phyloP scores from a whole-genome alignment of 805 yeast genomes.

The Yarrowia alimentaria region DNA sequence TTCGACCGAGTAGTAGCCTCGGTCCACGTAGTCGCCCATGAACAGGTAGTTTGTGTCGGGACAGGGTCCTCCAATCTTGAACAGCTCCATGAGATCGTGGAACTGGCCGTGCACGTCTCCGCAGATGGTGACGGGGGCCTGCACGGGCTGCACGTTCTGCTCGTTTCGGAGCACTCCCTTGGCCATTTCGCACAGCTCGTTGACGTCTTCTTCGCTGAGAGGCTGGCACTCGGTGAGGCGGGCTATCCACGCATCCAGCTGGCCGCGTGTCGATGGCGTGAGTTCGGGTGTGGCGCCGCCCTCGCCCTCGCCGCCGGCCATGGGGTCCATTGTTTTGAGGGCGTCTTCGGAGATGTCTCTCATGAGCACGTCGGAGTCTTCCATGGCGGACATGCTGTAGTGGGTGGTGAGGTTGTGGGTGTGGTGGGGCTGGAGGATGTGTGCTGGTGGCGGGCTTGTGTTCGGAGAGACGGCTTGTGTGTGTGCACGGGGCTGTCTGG shows the following conservation, averaged over 20 bases:
- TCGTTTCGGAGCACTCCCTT: conserved; percentile 86
- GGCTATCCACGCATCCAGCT: conserved; percentile 88
- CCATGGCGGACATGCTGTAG: conserved; percentile 39
- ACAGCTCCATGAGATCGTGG: conserved; percentile 91
- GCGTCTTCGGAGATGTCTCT: conserved; percentile 46
- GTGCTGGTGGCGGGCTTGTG: not conserved
- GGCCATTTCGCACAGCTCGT: conserved; percentile 82
- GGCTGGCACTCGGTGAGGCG: conserved; percentile 79
- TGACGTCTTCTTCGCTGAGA: conserved; percentile 77
- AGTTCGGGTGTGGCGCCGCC: conserved; percentile 58
- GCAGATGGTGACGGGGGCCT: conserved; percentile 93
- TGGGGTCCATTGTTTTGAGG: conserved; percentile 37
- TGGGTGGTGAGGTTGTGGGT: not conserved
- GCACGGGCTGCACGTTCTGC: conserved; percentile 92
- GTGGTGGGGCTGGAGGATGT: not conserved
- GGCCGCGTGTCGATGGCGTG: conserved; percentile 52
- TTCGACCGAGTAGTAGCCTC: conserved; percentile 87
- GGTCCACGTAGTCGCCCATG: conserved; percentile 88
- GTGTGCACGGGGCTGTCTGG: not conserved
- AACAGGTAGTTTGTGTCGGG: conserved; percentile 90
- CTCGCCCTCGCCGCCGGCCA: conserved; percentile 28
- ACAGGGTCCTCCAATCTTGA: conserved; percentile 93
- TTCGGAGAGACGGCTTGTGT: no score
- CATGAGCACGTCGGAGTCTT: conserved; percentile 44
- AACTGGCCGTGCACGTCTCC: conserved; percentile 98